Conservation (phyloP, 2,329 filamentous ascomycete species). For the Paecilomyces formosus region DNA sequence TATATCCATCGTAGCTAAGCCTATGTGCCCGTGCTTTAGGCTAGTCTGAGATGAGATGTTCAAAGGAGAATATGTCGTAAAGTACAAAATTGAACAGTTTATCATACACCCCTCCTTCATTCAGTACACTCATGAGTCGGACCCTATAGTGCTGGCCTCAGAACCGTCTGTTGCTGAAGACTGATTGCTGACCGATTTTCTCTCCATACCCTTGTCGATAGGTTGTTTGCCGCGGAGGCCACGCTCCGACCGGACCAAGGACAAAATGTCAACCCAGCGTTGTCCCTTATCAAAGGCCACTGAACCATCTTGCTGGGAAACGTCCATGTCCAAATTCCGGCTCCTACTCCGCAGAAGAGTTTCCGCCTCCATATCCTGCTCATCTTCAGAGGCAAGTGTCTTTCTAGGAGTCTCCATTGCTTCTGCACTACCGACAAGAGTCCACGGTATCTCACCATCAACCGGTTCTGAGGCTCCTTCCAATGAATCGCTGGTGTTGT, state of each 20-base stretch:
- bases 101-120: neutral
- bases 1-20: neutral
- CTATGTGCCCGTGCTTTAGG: neutral
- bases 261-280: slow-evolving; percentile 2
- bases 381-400: slow-evolving; percentile 14
- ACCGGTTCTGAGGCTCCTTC: neutral
- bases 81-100: neutral
- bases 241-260: neutral
- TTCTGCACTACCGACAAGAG: slow-evolving; percentile 1
- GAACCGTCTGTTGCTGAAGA: neutral
- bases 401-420: slow-evolving; percentile 1
- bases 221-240: neutral
- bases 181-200: neutral
- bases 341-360: slow-evolving; percentile 9
- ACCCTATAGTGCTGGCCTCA: neutral
- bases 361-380: slow-evolving; percentile 20
- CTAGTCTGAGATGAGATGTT: slow-evolving; percentile 1
- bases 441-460: neutral
- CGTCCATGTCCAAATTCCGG: slow-evolving; percentile 4
- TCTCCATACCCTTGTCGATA: neutral
- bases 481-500: neutral
- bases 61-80: slow-evolving; percentile 1
- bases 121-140: neutral
- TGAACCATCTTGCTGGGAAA: slow-evolving; percentile 12
- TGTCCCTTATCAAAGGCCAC: slow-evolving; percentile 7